Percentiles rank a stretch among this genome's conserved stretches.
Conservation (phyloP, 805 yeast genomes). For the Candida alai region DNA sequence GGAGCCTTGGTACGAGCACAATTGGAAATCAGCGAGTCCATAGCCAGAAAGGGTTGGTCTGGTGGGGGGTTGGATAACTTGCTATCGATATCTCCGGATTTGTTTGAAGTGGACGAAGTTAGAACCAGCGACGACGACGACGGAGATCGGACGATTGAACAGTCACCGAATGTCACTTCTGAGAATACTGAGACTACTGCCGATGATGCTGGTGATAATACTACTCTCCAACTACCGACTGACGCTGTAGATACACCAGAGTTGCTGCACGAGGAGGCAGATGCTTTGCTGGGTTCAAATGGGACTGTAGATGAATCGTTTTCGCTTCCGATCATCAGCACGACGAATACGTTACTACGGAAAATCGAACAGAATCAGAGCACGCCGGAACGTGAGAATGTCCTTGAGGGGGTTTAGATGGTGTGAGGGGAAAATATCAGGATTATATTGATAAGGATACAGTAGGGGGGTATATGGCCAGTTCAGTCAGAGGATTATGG, state of each 20-base stretch:
- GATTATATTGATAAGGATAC: too few relatives aligned
- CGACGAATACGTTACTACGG: conserved; percentile 13
- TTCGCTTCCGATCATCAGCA: conserved; percentile 41
- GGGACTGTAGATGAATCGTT: conserved; percentile 43
- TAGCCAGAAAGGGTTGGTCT: conserved; percentile 81
- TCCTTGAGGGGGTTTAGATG: too few relatives aligned
- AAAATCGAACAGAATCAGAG: conserved; percentile 2
- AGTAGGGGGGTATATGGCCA: too few relatives aligned
- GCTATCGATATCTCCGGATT: conserved; percentile 58
- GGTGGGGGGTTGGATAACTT: conserved; percentile 83
- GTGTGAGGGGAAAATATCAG: too few relatives aligned
- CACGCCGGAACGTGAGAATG: too few relatives aligned
- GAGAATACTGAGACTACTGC: background rate
- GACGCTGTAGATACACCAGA: too few relatives aligned
- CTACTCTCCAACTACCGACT: background rate
- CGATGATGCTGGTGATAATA: background rate
- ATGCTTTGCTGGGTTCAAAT: background rate
- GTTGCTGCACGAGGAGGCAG: too few relatives aligned
- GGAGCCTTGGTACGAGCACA: conserved; percentile 73
- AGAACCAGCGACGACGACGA: conserved; percentile 23
- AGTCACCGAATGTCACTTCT: background rate
- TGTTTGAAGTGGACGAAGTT: conserved; percentile 17
- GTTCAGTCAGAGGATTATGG: too few relatives aligned
- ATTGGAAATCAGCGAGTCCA: conserved; percentile 73
- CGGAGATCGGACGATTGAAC: conserved; percentile 5